These are phyloP conservation scores for Filosporella fistucella DNA, from an alignment of 495 filamentous ascomycete genomes.

Conservation along the genomic window DNA sequence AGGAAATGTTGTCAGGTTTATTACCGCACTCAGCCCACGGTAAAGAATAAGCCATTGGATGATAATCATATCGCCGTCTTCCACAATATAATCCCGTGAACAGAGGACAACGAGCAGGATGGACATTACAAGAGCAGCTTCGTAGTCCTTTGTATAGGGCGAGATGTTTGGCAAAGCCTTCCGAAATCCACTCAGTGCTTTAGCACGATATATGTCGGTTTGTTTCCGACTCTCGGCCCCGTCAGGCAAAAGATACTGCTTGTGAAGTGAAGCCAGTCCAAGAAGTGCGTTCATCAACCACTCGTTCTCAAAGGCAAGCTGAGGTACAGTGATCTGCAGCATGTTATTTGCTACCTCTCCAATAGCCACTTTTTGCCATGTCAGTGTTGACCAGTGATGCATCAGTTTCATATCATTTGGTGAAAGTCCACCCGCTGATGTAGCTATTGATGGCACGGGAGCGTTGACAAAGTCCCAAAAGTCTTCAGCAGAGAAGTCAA, in stretches of 20 bases:
- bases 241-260: conserved; percentile 27
- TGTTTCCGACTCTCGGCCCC: conserved; percentile 13
- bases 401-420: conserved; percentile 12
- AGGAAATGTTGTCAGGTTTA: background rate
- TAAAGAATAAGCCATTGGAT: conserved; percentile 17
- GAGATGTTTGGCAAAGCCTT: conserved; percentile 35
- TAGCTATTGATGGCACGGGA: conserved; percentile 9
- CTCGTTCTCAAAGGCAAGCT: conserved; percentile 39
- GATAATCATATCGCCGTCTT: conserved; percentile 12
- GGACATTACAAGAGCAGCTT: conserved; percentile 19
- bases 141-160: conserved; percentile 25
- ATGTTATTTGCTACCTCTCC: conserved; percentile 21
- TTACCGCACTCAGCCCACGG: conserved; percentile 5
- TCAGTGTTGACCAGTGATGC: conserved; percentile 20
- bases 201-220: conserved; percentile 33
- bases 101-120: conserved; percentile 15
- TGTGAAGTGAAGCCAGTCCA: conserved; percentile 40
- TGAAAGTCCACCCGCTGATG: conserved; percentile 11
- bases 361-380: conserved; percentile 5
- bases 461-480: background rate
- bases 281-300: conserved; percentile 48
- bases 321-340: conserved; percentile 36
- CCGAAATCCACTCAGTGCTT: conserved; percentile 39
- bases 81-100: conserved; percentile 1
- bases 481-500: background rate